Evolutionary conservation across 768 basidiomycete genomes (phyloP).

Genomic region (Tephrocybe sp.): DNA sequence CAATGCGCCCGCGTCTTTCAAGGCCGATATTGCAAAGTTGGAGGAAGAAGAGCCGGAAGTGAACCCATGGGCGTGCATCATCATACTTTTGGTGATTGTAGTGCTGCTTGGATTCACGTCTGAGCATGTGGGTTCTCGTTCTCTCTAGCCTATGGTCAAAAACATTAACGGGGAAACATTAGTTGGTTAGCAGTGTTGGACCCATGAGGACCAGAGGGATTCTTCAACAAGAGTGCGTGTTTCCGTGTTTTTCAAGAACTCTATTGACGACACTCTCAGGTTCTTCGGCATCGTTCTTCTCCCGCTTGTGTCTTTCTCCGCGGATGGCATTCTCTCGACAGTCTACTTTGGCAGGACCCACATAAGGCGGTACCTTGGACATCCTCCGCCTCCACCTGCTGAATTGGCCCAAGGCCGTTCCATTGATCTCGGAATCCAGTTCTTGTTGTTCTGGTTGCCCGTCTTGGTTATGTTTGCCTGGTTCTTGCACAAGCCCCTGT

Average conservation of each 20-base stretch:
- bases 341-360: constrained; percentile 52
- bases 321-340: constrained; percentile 61
- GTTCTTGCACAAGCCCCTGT: constrained; percentile 60
- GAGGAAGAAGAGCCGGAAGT: constrained; percentile 49
- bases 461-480: constrained; percentile 66
- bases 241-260: neutral
- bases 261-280: constrained; percentile 29
- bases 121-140: constrained; percentile 52
- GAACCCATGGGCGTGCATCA: constrained; percentile 62
- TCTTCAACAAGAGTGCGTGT: constrained; percentile 50
- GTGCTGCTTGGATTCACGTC: constrained; percentile 65
- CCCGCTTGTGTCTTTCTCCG: constrained; percentile 71
- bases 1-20: constrained; percentile 45
- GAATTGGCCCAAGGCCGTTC: constrained; percentile 63
- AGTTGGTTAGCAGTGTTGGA: constrained; percentile 67
- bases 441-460: constrained; percentile 82
- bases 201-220: constrained; percentile 39
- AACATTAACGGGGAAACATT: too few relatives aligned
- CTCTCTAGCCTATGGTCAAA: neutral
- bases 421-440: constrained; percentile 78
- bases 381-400: constrained; percentile 43
- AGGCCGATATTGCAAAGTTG: constrained; percentile 36
- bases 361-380: constrained; percentile 37
- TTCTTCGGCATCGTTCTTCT: constrained; percentile 75
- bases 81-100: constrained; percentile 50